A percentile compares a stretch with the other conserved stretches of the same genome.
Conservation (phyloP, 2,329 filamentous ascomycete species). For the Ceratocystis cacaofunesta region DNA sequence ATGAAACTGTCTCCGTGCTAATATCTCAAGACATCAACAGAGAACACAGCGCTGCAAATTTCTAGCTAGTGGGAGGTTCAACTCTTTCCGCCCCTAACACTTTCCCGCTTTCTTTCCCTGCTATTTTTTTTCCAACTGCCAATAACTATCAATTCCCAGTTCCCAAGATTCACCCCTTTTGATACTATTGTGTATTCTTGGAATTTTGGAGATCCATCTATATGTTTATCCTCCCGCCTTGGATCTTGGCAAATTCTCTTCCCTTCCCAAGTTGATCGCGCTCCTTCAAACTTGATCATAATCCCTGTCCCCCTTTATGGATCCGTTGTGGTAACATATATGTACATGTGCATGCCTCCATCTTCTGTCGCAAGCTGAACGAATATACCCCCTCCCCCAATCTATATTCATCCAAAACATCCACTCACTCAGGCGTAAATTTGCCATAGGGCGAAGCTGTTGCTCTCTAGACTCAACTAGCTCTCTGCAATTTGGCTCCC, state of each 20-base stretch:
- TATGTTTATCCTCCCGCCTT: background rate
- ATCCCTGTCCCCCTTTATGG: conserved; percentile 2
- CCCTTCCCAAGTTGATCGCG: background rate
- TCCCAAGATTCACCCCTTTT: background rate
- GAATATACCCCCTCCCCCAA: background rate
- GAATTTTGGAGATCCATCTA: background rate
- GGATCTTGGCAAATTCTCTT: background rate
- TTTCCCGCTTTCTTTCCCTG: background rate
- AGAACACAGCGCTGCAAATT: background rate
- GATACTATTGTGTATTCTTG: background rate
- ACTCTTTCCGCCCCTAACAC: background rate
- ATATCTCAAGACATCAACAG: background rate
- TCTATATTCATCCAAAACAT: background rate
- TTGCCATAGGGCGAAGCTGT: background rate
- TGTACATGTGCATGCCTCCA: background rate
- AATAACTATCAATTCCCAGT: background rate
- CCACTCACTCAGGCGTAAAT: background rate
- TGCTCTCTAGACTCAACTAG: background rate
- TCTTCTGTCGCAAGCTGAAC: background rate
- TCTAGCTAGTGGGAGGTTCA: background rate
- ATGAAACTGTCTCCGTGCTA: background rate
- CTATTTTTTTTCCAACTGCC: background rate
- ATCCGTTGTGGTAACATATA: background rate
- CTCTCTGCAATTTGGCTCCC: background rate
- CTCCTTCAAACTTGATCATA: background rate